Evolutionary conservation across 2,329 filamentous ascomycete genomes (phyloP), one percentile per base, ranked within the genome.

Genomic region (Periconia macrospinosa): DNA sequence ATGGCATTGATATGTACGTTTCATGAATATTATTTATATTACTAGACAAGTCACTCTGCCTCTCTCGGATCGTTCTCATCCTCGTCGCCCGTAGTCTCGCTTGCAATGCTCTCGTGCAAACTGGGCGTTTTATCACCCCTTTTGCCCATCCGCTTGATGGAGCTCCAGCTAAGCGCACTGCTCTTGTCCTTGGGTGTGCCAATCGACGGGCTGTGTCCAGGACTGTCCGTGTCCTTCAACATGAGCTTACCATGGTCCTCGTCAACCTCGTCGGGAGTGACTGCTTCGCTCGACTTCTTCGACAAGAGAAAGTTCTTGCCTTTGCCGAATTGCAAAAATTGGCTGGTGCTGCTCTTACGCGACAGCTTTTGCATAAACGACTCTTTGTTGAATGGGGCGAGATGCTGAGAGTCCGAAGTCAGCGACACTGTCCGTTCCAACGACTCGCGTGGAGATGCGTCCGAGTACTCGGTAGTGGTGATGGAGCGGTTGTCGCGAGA

Each of bases 281-380:
- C 72, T 41, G 61, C 67, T 35, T 71, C 69, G 49, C 54, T 66
- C n/a, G 62, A 45, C 49, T 67, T 71, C 58, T 70, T 70, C 1
- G 65, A 68, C 41, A 73, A 72, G 0, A 74, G 55, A 0, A 61
- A 61, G 19, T 58, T 62, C 56, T 70, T 72, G n/a, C 40, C 51
- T 55, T 76, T 78, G 47, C 75, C 71, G 41, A 75, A 73, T 1
- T 63, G 66, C 5, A 76, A 69, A 62, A 80, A 80, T 49, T 80
- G 79, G 49, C 71, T 74, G 0, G 76, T 74, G 54, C 72, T 76
- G 35, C 72, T 72, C 61, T 81, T 81, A 49, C 79, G 75, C 5
- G 74, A 75, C 40, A 81, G 71, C 55, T 80, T 80, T 54, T 76
- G 73, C 77, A 81, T 80, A 59, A 81, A 78, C 1, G 71, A 73